Evolutionary conservation across 2,329 filamentous ascomycete genomes (phyloP), one percentile per base, ranked within the genome.

Genomic region (Botrytis fabae): DNA sequence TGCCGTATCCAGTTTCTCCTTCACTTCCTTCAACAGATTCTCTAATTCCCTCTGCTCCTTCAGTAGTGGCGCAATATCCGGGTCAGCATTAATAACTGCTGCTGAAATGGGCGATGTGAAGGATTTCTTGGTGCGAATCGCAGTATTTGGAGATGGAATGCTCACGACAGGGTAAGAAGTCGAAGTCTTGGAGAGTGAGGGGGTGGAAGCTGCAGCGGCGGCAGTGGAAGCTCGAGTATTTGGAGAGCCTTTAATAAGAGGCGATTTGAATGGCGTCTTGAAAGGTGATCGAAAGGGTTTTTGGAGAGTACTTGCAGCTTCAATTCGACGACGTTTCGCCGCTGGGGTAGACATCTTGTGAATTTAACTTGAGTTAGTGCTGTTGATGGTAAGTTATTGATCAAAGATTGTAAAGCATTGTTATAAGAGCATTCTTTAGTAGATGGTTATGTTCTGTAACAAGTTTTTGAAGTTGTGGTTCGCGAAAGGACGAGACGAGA

Each of bases 201-300:
- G 60, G 28, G 60, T 68, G 8, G 73, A 44, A n/a, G 70, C 71
- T 60, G 70, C 72, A 38, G 59, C 42, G 10, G 69, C 51, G 9
- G 42, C 28, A 61, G 73, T 69, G 32, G 62, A 71, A 44, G 70
- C 66, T 64, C 54, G 77, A 73, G 61, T 80, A 65, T 12, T 73
- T 48, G 69, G 35, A 14, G 74, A 57, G 48, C 57, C 16, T 66
- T 51, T 70, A 59, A 76, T 76, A 35, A 76, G 57, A 9, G 77
- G 78, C 18, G 78, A 77, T 73, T 79, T 77, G 64, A 76, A 74
- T 42, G 84, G 83, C 54, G 84, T 85, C 76, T 86, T 87, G 74
- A 92, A 86, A 22, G 91, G 92, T 63, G 92, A 93, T 76, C 91
- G 90, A 83, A 94, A 94, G 0, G 92, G 92, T 79, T 90, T 92